Percentiles rank a stretch among this genome's conserved stretches.
Conservation (phyloP, 805 yeast genomes). For the Pichia occidentalis region DNA sequence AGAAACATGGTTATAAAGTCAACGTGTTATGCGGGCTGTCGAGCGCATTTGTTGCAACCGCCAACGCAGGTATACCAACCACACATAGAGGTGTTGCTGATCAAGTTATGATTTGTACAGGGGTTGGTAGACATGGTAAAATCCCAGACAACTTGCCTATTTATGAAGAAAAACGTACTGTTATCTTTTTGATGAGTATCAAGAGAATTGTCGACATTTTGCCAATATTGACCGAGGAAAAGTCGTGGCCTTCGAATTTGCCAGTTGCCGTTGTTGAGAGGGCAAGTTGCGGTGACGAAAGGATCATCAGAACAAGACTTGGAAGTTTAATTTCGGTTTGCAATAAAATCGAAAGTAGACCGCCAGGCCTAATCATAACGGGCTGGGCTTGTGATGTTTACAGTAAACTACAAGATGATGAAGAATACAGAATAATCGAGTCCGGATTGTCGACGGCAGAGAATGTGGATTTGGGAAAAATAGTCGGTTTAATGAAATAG, state of each 20-base stretch:
- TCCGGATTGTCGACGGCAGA: conserved; percentile 9
- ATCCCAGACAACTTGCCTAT: conserved; percentile 67
- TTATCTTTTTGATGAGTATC: conserved; percentile 83
- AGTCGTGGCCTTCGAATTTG: conserved; percentile 59
- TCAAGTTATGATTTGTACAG: conserved; percentile 89
- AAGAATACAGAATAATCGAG: conserved; percentile 23
- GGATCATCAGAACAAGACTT: conserved; percentile 71
- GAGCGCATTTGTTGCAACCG: conserved; percentile 84
- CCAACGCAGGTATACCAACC: conserved; percentile 75
- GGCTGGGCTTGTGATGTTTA: conserved; percentile 61
- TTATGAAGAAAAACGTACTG: conserved; percentile 65
- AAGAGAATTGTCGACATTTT: conserved; percentile 63
- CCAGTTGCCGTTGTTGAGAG: conserved; percentile 88
- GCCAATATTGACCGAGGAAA: conserved; percentile 34
- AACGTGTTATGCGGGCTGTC: conserved; percentile 81
- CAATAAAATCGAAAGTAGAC: conserved; percentile 74
- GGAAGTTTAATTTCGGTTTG: conserved; percentile 64
- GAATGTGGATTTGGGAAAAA: conserved; percentile 11
- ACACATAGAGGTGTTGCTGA: conserved; percentile 91
- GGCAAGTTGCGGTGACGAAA: conserved; percentile 89
- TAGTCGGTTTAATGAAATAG: conserved; percentile 11
- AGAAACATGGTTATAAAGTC: conserved; percentile 61
- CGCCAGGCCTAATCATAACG: conserved; percentile 83
- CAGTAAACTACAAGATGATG: conserved; percentile 16
- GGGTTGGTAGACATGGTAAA: conserved; percentile 85